Evolutionary conservation across 306 rosid genomes (phyloP).

Genomic region (Phaseolus lunatus): DNA sequence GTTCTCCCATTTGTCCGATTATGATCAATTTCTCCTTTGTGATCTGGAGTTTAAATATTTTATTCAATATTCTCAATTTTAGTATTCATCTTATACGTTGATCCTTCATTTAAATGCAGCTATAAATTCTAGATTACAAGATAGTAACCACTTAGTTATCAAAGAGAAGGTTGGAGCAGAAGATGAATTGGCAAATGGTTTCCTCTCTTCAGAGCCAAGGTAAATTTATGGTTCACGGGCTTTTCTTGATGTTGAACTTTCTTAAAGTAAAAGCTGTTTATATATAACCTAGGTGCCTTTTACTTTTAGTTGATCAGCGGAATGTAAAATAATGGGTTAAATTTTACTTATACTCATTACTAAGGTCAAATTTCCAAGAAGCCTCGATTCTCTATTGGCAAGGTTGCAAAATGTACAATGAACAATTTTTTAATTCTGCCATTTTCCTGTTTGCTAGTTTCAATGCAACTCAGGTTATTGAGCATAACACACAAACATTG

Average conservation of each 20-base stretch:
- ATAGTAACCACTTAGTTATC: slow-evolving; percentile 46
- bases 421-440: slow-evolving; percentile 25
- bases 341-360: slow-evolving; percentile 3
- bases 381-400: slow-evolving; percentile 28
- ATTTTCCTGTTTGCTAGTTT: slow-evolving; percentile 59
- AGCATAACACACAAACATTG: slow-evolving; percentile 42
- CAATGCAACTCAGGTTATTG: slow-evolving; percentile 47
- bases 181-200: slow-evolving; percentile 61
- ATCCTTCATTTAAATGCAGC: slow-evolving; percentile 46
- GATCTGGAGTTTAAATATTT: slow-evolving; percentile 6
- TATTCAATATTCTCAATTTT: slow-evolving; percentile 10
- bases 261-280: slow-evolving; percentile 1
- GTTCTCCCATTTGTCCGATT: not conserved
- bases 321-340: slow-evolving; percentile 4
- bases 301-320: not conserved
- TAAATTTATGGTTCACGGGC: slow-evolving; percentile 41
- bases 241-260: slow-evolving; percentile 9
- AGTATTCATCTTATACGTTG: slow-evolving; percentile 28
- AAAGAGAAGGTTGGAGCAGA: slow-evolving; percentile 52
- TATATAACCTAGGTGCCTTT: not conserved
- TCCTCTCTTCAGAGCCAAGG: slow-evolving; percentile 57
- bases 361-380: not conserved
- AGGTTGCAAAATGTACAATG: slow-evolving; percentile 28
- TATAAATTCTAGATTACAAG: slow-evolving; percentile 53
- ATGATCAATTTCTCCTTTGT: slow-evolving; percentile 3